Conservation (phyloP, 2,329 filamentous ascomycete genomes). For the Alternaria sp. region DNA sequence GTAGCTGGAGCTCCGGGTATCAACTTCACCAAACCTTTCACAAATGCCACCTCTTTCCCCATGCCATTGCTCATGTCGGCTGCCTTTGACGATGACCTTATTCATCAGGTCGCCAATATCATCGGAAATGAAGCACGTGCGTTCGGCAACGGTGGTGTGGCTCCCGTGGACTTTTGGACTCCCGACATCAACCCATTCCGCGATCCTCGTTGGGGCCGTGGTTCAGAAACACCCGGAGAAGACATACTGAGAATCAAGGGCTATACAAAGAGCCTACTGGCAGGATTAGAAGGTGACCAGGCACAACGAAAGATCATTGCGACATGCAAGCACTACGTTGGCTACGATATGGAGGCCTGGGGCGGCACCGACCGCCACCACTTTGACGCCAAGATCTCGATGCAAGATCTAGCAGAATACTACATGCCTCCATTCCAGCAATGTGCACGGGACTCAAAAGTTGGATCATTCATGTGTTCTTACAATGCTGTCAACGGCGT, state of each 20-base stretch:
- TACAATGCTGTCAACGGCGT: conserved; percentile 72
- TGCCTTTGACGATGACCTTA: conserved; percentile 69
- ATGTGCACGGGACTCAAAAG: conserved; percentile 55
- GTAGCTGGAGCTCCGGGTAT: conserved; percentile 64
- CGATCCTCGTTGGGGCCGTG: conserved; percentile 70
- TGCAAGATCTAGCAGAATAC: conserved; percentile 73
- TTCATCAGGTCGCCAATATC: conserved; percentile 64
- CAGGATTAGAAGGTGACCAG: conserved; percentile 24
- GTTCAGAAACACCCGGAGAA: conserved; percentile 65
- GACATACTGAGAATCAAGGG: conserved; percentile 60
- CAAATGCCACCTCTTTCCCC: conserved; percentile 70
- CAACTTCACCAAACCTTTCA: conserved; percentile 64
- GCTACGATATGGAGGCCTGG: conserved; percentile 41
- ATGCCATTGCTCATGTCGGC: conserved; percentile 69
- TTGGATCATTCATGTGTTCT: conserved; percentile 62
- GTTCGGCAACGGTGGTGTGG: conserved; percentile 67
- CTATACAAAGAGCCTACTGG: conserved; percentile 52
- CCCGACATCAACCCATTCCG: conserved; percentile 73
- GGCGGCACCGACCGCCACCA: conserved; percentile 50
- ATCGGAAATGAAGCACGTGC: conserved; percentile 69
- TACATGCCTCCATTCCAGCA: conserved; percentile 71
- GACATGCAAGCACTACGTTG: conserved; percentile 58
- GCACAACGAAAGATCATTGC: conserved; percentile 50
- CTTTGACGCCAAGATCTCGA: conserved; percentile 65
- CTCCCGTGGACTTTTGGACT: conserved; percentile 66